phyloP scores from a whole-genome alignment of 2,329 filamentous ascomycete species.

The Pseudocercospora vitis region DNA sequence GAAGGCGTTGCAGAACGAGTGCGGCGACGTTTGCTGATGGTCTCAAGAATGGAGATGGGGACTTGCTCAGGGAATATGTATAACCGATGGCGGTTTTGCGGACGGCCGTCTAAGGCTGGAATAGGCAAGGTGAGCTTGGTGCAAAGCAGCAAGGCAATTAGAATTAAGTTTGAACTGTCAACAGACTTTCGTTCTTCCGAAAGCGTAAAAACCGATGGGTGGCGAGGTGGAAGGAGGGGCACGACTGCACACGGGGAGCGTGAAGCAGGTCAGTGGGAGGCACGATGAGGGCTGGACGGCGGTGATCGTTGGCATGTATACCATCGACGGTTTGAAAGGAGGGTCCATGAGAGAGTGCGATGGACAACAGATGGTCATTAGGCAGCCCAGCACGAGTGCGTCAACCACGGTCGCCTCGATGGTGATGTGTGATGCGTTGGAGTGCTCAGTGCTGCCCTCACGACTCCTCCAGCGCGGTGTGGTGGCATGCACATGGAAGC shows the following conservation, averaged over 20 bases:
- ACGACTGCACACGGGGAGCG: conserved; percentile 10
- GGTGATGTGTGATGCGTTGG: conserved; percentile 9
- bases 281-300: background rate
- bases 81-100: conserved; percentile 16
- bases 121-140: conserved; percentile 17
- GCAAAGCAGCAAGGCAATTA: conserved; percentile 23
- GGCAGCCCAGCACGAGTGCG: background rate
- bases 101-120: conserved; percentile 16
- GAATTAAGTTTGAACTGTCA: conserved; percentile 18
- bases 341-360: conserved; percentile 2
- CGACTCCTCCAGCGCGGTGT: conserved; percentile 8
- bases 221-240: conserved; percentile 12
- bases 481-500: conserved; percentile 8
- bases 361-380: background rate
- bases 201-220: conserved; percentile 12
- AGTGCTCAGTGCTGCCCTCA: no score
- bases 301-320: background rate
- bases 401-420: conserved; percentile 18
- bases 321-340: conserved; percentile 2
- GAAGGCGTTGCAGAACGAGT: conserved; percentile 16
- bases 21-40: conserved; percentile 24
- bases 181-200: conserved; percentile 22
- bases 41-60: conserved; percentile 15
- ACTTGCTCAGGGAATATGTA: conserved; percentile 23
- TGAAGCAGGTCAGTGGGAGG: background rate